Conservation (phyloP, 176 grass and related monocot genomes). For the Oryza meyeriana region DNA sequence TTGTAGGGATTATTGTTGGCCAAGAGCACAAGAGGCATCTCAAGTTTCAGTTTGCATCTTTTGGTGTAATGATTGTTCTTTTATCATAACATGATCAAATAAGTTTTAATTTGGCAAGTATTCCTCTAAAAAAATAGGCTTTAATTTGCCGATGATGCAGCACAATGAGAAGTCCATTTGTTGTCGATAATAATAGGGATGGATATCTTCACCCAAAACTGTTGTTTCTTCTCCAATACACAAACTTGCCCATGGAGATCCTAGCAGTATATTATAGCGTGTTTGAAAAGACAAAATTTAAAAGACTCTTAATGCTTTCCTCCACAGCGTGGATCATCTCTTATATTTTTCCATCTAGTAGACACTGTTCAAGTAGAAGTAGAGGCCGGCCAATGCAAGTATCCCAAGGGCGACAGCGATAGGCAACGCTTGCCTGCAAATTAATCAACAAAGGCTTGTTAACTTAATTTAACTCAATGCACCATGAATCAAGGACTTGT, state of each 20-base stretch:
- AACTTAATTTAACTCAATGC: background rate
- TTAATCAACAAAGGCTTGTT: background rate
- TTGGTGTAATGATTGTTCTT: background rate
- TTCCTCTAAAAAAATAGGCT: too few species aligned
- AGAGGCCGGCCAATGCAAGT: slow-evolving; percentile 51
- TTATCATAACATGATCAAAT: background rate
- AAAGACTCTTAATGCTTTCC: background rate
- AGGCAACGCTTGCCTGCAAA: slow-evolving; percentile 69
- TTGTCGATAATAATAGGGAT: background rate
- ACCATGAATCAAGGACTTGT: background rate
- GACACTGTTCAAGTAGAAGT: slow-evolving; percentile 75
- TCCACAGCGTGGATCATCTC: background rate
- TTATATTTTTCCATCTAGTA: slow-evolving; percentile 34
- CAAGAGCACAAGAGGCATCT: background rate
- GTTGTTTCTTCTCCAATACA: background rate
- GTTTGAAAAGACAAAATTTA: slow-evolving; percentile 3
- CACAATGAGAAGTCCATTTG: background rate
- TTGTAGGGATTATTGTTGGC: too few species aligned
- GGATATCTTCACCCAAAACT: background rate
- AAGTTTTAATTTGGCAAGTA: background rate
- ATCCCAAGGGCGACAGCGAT: slow-evolving; percentile 57
- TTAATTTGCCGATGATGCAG: background rate
- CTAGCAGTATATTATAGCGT: background rate
- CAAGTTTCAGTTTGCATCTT: background rate
- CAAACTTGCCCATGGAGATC: background rate